Evolutionary conservation across 805 yeast species (phyloP), one percentile per base, ranked within the genome.

Genomic region (Teunomyces atbi): DNA sequence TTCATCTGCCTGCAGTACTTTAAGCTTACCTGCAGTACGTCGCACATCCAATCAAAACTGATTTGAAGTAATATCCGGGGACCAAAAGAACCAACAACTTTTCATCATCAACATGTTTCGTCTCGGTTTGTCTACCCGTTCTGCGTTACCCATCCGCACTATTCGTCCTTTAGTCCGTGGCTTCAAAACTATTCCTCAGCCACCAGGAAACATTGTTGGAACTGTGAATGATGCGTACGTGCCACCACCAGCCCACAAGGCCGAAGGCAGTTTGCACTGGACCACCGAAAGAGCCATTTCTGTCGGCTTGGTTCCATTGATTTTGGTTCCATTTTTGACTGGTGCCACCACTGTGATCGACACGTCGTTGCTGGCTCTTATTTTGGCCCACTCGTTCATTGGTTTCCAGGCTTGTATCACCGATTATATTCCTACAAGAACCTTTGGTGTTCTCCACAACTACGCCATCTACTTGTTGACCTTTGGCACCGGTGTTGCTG

Each of bases 391-490:
- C 63, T 75, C 82, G 46, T 80, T 78, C 62, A 80, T 81, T 41
- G 95, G 94, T 2, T 82, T 86, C 73, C 83, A 81, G 59, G 74
- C 88, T 36, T 85, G 94, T 73, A 86, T 87, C 56, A 78, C 78
- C 46, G 94, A 87, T 65, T 85, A 86, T 68, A 83, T 87, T 45
- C 94, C 92, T 43, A 70, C 71, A 60, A 79, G 92, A 70, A 87
- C 82, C 29, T 87, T 78, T 58, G 90, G 91, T 12, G 53, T 73
- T 28, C 76, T 78, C 76, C 88, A 85, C 66, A 74, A 70, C 47
- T 64, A 63, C 48, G 86, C 88, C 46, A 78, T 79, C 77, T 74
- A 76, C 54, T 59, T 82, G 41, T 72, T 87, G 59, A 72, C 82
- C 32, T 62, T 82, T 20, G 92, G 94, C 39, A 74, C 88, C 19